A percentile compares a stretch with the other conserved stretches of the same genome.
These are phyloP conservation scores for Aureobasidium subglaciale DNA, from an alignment of 2,329 filamentous ascomycete genomes.

Conservation along the genomic window DNA sequence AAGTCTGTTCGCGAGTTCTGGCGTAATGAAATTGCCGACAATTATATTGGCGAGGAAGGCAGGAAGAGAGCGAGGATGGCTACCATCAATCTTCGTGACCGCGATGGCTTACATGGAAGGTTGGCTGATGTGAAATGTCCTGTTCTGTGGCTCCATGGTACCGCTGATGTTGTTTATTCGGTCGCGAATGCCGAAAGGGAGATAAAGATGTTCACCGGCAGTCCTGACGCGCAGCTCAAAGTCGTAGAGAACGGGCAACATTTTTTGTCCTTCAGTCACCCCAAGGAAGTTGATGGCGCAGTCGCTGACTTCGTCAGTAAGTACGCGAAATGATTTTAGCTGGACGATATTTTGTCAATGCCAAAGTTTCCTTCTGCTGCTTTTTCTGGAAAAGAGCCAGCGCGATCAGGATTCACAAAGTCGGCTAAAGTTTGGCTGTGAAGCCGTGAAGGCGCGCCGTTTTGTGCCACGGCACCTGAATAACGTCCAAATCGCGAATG, in stretches of 20 bases:
- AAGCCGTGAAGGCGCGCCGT: too few relatives aligned
- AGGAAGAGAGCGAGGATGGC: conserved; percentile 42
- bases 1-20: conserved; percentile 37
- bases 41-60: conserved; percentile 45
- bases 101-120: conserved; percentile 42
- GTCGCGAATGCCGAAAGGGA: conserved; percentile 39
- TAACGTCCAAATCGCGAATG: too few relatives aligned
- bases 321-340: conserved; percentile 17
- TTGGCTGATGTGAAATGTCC: conserved; percentile 44
- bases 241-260: not conserved
- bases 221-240: conserved; percentile 17
- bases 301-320: conserved; percentile 28
- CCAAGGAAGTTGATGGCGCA: conserved; percentile 37
- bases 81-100: conserved; percentile 42
- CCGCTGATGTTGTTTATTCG: conserved; percentile 35
- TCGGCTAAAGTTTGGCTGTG: too few relatives aligned
- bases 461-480: too few relatives aligned
- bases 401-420: too few relatives aligned
- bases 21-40: conserved; percentile 36
- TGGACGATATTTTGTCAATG: too few relatives aligned
- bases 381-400: too few relatives aligned
- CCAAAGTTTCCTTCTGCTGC: too few relatives aligned
- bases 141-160: conserved; percentile 45
- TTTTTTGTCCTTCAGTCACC: conserved; percentile 30
- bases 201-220: conserved; percentile 41